These are phyloP conservation scores for Ophioceras dolichostomum DNA, from an alignment of 2,329 filamentous ascomycete genomes.

Conservation along the genomic window DNA sequence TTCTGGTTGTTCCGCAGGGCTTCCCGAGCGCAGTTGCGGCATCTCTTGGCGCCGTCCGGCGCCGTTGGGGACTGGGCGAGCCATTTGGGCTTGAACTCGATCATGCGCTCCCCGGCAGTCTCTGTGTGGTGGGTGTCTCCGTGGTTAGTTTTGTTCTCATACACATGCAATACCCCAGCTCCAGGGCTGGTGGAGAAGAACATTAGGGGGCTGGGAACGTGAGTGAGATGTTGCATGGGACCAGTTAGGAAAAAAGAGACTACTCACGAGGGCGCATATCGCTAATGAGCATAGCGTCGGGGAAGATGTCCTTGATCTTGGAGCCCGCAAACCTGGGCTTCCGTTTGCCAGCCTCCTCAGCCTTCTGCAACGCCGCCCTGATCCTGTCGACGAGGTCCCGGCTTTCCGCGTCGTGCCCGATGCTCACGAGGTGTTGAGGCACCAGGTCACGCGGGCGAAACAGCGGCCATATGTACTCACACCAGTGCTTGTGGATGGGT, in stretches of 20 bases:
- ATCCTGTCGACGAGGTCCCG: neutral
- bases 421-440: neutral
- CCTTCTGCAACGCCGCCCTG: neutral
- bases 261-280: conserved; percentile 49
- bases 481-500: conserved; percentile 1
- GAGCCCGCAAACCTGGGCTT: conserved; percentile 1
- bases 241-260: neutral
- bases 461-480: conserved; percentile 1
- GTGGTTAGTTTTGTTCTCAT: neutral
- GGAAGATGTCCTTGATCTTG: neutral
- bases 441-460: conserved; percentile 1
- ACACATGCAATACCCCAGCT: neutral
- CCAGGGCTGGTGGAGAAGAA: too few relatives aligned
- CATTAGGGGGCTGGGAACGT: neutral
- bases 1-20: conserved; percentile 13
- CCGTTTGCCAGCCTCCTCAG: neutral
- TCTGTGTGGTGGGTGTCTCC: too few relatives aligned
- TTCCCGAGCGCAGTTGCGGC: conserved; percentile 59
- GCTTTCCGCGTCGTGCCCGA: neutral
- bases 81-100: conserved; percentile 70
- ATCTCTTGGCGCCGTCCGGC: conserved; percentile 48
- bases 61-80: conserved; percentile 63
- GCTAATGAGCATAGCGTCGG: conserved; percentile 45
- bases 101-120: neutral
- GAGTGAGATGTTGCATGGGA: too few relatives aligned